A percentile compares a stretch with the other conserved stretches of the same genome.
These are phyloP conservation scores for Aspergillus novofumigatus DNA, from an alignment of 2,329 filamentous ascomycete genomes.

Conservation along the genomic window DNA sequence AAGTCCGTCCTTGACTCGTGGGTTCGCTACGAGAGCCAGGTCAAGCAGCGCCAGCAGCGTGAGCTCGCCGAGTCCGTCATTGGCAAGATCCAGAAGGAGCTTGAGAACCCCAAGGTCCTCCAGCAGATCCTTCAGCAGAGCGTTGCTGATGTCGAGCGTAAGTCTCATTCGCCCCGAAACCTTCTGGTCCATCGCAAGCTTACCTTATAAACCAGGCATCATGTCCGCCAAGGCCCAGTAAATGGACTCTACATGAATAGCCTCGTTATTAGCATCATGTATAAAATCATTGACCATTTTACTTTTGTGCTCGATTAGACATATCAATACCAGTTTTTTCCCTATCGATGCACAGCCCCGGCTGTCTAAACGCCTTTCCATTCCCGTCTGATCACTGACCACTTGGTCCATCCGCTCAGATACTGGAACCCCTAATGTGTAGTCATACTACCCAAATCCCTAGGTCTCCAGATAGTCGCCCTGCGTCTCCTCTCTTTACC, in stretches of 20 bases:
- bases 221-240: constrained; percentile 39
- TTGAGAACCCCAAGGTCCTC: constrained; percentile 94
- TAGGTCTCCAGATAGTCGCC: neutral
- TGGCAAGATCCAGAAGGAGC: constrained; percentile 96
- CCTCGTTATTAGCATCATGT: constrained; percentile 34
- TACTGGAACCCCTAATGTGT: neutral
- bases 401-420: neutral
- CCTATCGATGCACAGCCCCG: neutral
- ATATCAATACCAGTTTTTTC: constrained; percentile 32
- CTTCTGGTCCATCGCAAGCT: neutral
- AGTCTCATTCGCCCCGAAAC: constrained; percentile 27
- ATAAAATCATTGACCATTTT: constrained; percentile 38
- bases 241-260: constrained; percentile 28
- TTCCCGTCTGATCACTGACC: neutral
- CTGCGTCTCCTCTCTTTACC: no score
- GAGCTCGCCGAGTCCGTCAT: constrained; percentile 92
- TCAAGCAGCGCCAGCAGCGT: constrained; percentile 97
- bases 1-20: constrained; percentile 96
- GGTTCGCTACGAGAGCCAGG: constrained; percentile 97
- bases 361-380: neutral
- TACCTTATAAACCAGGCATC: constrained; percentile 30
- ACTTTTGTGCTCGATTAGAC: constrained; percentile 34
- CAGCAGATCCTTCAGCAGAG: constrained; percentile 98
- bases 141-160: constrained; percentile 93
- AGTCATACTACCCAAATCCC: neutral